Evolutionary conservation across 2,329 filamentous ascomycete species (phyloP).

Genomic region (Blumeria hordei): DNA sequence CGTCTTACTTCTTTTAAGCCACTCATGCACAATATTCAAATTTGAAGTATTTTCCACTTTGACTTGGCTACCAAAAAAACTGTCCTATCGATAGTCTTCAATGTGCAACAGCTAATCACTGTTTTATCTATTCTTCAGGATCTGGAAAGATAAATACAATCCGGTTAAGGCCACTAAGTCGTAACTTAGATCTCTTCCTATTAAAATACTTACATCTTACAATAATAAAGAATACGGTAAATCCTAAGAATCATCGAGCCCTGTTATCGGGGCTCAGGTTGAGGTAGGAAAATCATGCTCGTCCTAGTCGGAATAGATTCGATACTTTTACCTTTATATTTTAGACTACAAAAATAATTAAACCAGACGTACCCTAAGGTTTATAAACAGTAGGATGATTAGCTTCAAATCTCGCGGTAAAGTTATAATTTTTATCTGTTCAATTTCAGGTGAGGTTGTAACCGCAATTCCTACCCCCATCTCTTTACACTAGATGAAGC

Average conservation of each 20-base stretch:
- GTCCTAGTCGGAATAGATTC: background rate
- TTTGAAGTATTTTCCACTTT: background rate
- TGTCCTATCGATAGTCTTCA: no score
- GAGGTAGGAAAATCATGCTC: background rate
- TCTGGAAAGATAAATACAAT: slow-evolving; percentile 94
- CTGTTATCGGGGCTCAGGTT: background rate
- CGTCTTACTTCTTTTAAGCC: background rate
- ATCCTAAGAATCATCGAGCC: background rate
- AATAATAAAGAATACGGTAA: background rate
- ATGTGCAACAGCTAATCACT: background rate
- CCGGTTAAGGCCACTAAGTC: background rate
- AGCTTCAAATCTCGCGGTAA: no score
- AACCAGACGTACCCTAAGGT: no score
- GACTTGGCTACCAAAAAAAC: background rate
- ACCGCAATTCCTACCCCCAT: no score
- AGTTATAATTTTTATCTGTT: no score
- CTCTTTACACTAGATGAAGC: no score
- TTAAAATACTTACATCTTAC: background rate
- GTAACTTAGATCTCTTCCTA: background rate
- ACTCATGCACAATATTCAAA: background rate
- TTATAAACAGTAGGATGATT: no score
- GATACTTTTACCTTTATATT: no score
- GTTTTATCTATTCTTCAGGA: slow-evolving; percentile 22
- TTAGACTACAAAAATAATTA: no score
- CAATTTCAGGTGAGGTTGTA: no score